Evolutionary conservation across 179 eudicot genomes (phyloP).

Genomic region (Amaranthus tricolor): DNA sequence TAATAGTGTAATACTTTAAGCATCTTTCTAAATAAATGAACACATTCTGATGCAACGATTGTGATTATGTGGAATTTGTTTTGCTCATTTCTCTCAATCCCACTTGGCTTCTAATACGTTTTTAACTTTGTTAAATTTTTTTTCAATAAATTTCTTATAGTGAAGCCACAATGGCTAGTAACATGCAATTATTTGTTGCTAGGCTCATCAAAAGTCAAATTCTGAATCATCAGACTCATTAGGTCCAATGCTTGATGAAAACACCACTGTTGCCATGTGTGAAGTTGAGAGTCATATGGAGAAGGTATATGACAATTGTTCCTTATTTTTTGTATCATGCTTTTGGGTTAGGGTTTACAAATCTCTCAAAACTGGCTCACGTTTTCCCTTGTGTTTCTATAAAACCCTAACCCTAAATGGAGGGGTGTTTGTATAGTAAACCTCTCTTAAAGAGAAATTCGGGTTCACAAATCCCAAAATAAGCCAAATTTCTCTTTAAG

Average conservation of each 20-base stretch:
- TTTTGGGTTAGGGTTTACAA: background rate
- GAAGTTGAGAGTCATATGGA: slow-evolving; percentile 33
- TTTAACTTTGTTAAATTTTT: background rate
- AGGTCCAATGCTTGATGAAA: slow-evolving; percentile 31
- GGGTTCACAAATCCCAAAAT: too few species aligned
- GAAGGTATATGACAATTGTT: slow-evolving; percentile 34
- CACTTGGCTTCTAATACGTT: background rate
- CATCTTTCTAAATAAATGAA: background rate
- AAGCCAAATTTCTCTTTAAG: too few species aligned
- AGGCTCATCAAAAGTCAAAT: slow-evolving; percentile 43
- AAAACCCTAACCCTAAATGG: too few species aligned
- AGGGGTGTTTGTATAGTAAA: too few species aligned
- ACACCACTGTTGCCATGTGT: slow-evolving; percentile 18
- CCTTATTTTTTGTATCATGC: background rate
- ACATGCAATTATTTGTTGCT: slow-evolving; percentile 5
- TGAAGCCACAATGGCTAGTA: background rate
- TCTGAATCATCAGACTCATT: slow-evolving; percentile 43
- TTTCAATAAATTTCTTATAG: background rate
- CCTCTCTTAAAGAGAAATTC: too few species aligned
- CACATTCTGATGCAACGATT: background rate
- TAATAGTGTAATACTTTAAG: background rate
- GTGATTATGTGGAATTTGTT: background rate
- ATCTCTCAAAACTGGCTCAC: too few species aligned
- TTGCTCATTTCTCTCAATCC: background rate
- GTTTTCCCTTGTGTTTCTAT: too few species aligned